Conservation (phyloP, 2,329 filamentous ascomycete species). For the Pestalotiopsis sp. region DNA sequence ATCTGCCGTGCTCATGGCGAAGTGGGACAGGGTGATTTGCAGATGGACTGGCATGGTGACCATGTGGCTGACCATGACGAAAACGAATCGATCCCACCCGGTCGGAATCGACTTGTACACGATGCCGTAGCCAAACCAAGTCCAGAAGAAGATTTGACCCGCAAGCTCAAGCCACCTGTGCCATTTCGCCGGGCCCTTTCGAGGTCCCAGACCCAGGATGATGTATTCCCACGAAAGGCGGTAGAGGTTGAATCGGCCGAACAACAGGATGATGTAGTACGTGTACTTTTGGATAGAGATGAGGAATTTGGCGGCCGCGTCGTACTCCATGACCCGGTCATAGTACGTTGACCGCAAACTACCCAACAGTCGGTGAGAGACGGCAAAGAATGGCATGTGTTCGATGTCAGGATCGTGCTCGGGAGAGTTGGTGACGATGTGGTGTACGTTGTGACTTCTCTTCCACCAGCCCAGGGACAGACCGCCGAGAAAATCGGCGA, state of each 20-base stretch:
- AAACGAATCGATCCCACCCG: conserved; percentile 69
- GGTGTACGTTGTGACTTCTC: conserved; percentile 91
- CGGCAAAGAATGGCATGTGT: conserved; percentile 86
- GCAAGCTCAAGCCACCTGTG: conserved; percentile 78
- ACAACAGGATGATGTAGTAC: conserved; percentile 79
- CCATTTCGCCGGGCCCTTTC: conserved; percentile 79
- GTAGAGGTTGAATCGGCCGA: conserved; percentile 89
- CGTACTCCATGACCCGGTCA: conserved; percentile 77
- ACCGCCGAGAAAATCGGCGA: conserved; percentile 88
- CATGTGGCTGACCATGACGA: conserved; percentile 79
- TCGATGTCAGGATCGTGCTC: conserved; percentile 97
- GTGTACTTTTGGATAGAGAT: conserved; percentile 77
- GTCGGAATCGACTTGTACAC: conserved; percentile 74
- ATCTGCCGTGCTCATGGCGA: conserved; percentile 90
- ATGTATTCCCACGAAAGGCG: conserved; percentile 79
- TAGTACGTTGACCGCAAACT: conserved; percentile 82
- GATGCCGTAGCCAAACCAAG: conserved; percentile 82
- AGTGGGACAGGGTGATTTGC: conserved; percentile 90
- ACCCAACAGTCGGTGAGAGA: conserved; percentile 78
- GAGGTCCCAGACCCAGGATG: conserved; percentile 69
- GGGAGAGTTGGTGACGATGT: conserved; percentile 92
- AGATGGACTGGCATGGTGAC: conserved; percentile 81
- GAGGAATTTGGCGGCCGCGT: conserved; percentile 70
- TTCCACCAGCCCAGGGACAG: conserved; percentile 98
- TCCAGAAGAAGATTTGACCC: conserved; percentile 82